Percentiles rank a stretch among this genome's conserved stretches.
Evolutionary conservation across 208 protist species (phyloP).

Genomic region (Trypanosoma theileri): DNA sequence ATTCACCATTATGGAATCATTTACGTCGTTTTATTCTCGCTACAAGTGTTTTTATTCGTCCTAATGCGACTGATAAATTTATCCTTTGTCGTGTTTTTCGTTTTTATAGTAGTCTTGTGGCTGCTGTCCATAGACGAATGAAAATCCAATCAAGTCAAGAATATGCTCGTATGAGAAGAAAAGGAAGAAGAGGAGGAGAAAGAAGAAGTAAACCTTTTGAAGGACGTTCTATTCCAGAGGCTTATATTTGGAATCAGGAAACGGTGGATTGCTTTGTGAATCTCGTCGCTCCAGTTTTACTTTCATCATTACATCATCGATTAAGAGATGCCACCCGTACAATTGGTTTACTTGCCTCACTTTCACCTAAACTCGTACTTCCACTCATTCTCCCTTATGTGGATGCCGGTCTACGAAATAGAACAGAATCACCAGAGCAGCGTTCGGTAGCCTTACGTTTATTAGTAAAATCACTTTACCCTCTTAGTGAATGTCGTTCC

Average conservation of each 20-base stretch:
- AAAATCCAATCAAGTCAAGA: conserved; percentile 12
- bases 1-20: conserved; percentile 78
- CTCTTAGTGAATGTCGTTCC: conserved; percentile 16
- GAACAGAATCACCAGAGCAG: conserved; percentile 37
- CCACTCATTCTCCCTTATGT: conserved; percentile 36
- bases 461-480: conserved; percentile 24
- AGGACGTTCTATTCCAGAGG: conserved; percentile 3
- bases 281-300: conserved; percentile 42
- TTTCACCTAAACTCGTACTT: conserved; percentile 41
- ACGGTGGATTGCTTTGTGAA: conserved; percentile 51
- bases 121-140: conserved; percentile 21
- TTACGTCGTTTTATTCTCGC: conserved; percentile 74
- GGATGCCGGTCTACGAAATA: conserved; percentile 29
- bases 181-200: too few relatives aligned
- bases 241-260: conserved; percentile 36
- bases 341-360: conserved; percentile 36
- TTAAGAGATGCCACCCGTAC: conserved; percentile 19
- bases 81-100: conserved; percentile 33
- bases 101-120: conserved; percentile 46
- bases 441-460: conserved; percentile 31
- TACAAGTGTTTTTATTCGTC: conserved; percentile 67
- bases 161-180: not conserved
- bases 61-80: conserved; percentile 29
- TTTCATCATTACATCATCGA: conserved; percentile 42
- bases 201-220: not conserved